Percentiles rank a stretch among this genome's conserved stretches.
Evolutionary conservation across 306 rosid genomes (phyloP).

Genomic region (Pyrus bretschneideri): DNA sequence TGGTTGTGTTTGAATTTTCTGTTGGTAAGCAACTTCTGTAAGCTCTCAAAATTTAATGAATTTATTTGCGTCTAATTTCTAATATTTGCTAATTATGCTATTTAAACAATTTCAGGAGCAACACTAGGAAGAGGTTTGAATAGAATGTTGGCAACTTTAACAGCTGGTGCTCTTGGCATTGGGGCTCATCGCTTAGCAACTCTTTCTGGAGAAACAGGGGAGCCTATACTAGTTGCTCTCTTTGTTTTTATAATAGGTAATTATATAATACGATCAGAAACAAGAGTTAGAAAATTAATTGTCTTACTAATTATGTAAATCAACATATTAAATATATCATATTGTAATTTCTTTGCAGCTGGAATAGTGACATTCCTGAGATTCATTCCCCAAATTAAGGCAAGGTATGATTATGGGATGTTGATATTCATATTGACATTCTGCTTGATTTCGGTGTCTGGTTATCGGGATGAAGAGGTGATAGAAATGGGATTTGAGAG

Average conservation of each 20-base stretch:
- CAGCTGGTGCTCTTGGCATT: conserved; percentile 28
- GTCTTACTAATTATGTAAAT: not conserved
- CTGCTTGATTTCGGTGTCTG: conserved; percentile 17
- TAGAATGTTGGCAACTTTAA: conserved; percentile 26
- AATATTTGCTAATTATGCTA: not conserved
- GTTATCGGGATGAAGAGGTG: conserved; percentile 17
- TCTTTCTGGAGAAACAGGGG: conserved; percentile 21
- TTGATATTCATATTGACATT: conserved; percentile 16
- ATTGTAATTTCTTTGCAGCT: not conserved
- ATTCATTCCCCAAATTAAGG: conserved; percentile 19
- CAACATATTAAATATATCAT: not conserved
- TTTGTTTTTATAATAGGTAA: conserved; percentile 17
- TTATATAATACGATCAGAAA: not conserved
- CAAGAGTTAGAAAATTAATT: not conserved
- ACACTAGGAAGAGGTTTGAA: conserved; percentile 37
- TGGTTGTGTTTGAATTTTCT: conserved; percentile 22
- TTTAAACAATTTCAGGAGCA: conserved; percentile 20
- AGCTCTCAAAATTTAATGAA: not conserved
- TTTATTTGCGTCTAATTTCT: not conserved
- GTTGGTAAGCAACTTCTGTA: conserved; percentile 15
- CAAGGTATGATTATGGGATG: conserved; percentile 20
- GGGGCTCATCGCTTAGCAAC: conserved; percentile 26
- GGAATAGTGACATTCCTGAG: conserved; percentile 12
- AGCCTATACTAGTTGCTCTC: conserved; percentile 19
- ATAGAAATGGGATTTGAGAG: conserved; percentile 5